Percentiles rank a stretch among this genome's conserved stretches.
Conservation (phyloP, 176 grass and related monocot species). For the Echinochloa phyllopogon region DNA sequence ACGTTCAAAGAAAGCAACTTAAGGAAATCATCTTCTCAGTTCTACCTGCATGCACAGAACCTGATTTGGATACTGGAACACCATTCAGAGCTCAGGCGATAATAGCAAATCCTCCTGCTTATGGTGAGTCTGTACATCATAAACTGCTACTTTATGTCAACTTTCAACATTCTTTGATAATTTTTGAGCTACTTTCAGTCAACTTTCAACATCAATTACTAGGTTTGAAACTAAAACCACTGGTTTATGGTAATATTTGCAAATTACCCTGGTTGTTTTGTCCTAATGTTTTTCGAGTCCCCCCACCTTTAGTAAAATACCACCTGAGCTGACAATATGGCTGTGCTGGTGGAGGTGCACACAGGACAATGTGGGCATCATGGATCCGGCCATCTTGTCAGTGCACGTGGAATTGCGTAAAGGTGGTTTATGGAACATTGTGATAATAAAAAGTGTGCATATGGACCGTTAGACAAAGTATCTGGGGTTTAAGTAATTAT, state of each 20-base stretch:
- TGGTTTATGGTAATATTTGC: background rate
- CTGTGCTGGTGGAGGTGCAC: background rate
- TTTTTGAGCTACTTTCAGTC: background rate
- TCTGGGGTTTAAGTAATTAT: background rate
- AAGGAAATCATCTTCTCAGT: constrained; percentile 98
- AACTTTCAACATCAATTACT: background rate
- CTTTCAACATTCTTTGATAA: background rate
- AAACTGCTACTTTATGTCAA: constrained; percentile 31
- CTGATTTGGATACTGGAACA: constrained; percentile 86
- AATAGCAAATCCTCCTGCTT: constrained; percentile 98
- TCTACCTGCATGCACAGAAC: constrained; percentile 93
- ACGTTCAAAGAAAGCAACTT: constrained; percentile 84
- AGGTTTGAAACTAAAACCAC: background rate
- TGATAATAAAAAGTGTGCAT: background rate
- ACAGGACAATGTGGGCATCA: background rate
- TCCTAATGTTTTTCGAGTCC: background rate
- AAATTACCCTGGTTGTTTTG: background rate
- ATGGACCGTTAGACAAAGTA: background rate
- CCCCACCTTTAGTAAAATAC: background rate
- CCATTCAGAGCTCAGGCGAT: constrained; percentile 94
- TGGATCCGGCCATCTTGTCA: background rate
- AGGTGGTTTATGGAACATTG: background rate
- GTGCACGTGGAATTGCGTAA: background rate
- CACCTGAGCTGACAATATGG: constrained; percentile 18
- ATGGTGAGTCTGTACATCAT: constrained; percentile 62